These are phyloP conservation scores for Furcasterigmium furcatum DNA, from an alignment of 2,329 filamentous ascomycete genomes.

Conservation along the genomic window DNA sequence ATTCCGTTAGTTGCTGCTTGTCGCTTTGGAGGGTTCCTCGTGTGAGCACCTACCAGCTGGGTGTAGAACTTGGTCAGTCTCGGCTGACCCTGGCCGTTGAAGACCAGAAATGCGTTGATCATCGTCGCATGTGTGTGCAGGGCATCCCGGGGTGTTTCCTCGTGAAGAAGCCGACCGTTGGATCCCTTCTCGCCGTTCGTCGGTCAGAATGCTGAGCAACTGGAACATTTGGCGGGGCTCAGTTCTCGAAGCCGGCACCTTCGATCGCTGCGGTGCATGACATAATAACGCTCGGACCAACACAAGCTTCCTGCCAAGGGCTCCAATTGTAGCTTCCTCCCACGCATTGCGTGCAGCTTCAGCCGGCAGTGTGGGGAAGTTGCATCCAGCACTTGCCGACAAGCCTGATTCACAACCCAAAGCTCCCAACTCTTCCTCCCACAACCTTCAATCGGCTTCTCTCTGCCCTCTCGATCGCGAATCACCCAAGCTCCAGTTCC, in stretches of 20 bases:
- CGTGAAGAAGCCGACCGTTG: neutral
- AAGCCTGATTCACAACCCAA: neutral
- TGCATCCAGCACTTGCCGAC: neutral
- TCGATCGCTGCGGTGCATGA: slow-evolving; percentile 8
- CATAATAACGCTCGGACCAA: neutral
- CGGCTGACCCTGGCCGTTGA: slow-evolving; percentile 97
- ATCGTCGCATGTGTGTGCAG: slow-evolving; percentile 44
- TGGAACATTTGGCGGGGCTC: neutral
- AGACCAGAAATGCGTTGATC: slow-evolving; percentile 98
- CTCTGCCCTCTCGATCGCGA: neutral
- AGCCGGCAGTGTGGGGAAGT: slow-evolving; percentile 11
- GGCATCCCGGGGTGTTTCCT: neutral
- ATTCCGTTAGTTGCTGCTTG: neutral
- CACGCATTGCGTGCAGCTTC: slow-evolving; percentile 6
- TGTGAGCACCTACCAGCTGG: slow-evolving; percentile 64
- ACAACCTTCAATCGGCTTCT: neutral
- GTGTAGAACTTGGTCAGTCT: slow-evolving; percentile 98
- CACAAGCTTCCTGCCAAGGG: slow-evolving; percentile 7
- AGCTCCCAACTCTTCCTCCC: neutral
- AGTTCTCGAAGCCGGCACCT: too few species aligned
- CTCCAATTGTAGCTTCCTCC: slow-evolving; percentile 1
- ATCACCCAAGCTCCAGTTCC: neutral
- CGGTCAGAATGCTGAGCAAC: neutral
- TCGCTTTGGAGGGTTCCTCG: neutral
- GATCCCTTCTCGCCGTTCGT: neutral